Evolutionary conservation across 345 rosid species (phyloP), one percentile per base, ranked within the genome.

Genomic region (Anastatica hierochuntica): DNA sequence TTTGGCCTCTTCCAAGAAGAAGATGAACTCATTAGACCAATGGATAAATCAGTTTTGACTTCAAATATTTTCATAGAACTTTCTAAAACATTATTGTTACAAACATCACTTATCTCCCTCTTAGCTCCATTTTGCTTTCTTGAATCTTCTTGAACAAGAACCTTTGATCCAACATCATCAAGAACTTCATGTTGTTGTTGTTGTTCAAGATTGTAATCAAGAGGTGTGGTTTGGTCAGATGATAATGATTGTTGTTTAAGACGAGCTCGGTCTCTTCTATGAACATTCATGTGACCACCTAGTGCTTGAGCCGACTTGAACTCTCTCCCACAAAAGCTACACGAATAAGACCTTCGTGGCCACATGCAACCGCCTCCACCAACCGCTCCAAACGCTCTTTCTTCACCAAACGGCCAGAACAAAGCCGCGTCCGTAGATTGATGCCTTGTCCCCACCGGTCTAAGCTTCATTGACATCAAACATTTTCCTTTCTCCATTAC

Each of bases 341-440:
- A 75, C 5, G 68, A 15, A 37, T 78, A 78, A 42, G 68, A 67
- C 60, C 77, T 75, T 9, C 70, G 80, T 21, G 80, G 80, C 80
- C 83, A 78, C 40, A 61, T 43, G 29, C 70, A 58, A 51, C 54
- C 54, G 8, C 64, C 53, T 43, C 70, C 64, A 7, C 64, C 85
- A 60, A 69, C 80, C 24, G 77, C 80, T 33, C 49, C 68, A 70
- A 82, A 86, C n/a, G 79, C 81, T 86, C 80, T 80, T 2, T 83
- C 72, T 24, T 54, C 70, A 8, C 47, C 42, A 5, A 64, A 56
- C 29, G 69, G 58, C 63, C 57, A 64, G 10, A 34, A 27, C 14
- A 56, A 56, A 49, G 44, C 16, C 5, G 31, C 13, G 44, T 64
- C 62, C 5, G 36, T 42, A 43, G 43, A 36, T 21, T 50, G 3